Evolutionary conservation across 2,329 filamentous ascomycete species (phyloP).

Genomic region (Thermoascus crustaceus): DNA sequence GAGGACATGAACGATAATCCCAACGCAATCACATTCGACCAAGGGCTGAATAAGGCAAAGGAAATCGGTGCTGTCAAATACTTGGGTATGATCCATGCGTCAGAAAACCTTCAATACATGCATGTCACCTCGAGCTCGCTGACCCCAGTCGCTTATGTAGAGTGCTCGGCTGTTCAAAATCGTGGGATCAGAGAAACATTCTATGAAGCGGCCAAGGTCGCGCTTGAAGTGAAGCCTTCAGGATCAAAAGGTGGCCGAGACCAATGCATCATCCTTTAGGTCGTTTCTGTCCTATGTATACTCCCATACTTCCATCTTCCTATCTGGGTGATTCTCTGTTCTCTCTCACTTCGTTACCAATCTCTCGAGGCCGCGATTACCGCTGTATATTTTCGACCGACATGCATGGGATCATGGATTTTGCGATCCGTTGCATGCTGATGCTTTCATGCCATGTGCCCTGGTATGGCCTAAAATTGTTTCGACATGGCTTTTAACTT

Average conservation of each 20-base stretch:
- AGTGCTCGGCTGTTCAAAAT: constrained; percentile 98
- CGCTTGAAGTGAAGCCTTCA: constrained; percentile 50
- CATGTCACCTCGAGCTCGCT: not conserved
- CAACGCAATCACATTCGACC: constrained; percentile 71
- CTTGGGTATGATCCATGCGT: constrained; percentile 48
- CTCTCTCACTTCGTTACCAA: not conserved
- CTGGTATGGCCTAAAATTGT: too few species aligned
- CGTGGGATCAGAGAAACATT: constrained; percentile 97
- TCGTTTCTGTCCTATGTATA: not conserved
- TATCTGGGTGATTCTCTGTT: not conserved
- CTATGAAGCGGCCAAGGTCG: constrained; percentile 92
- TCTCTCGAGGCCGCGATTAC: too few species aligned
- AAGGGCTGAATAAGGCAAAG: constrained; percentile 82
- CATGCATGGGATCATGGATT: too few species aligned
- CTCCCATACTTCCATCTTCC: not conserved
- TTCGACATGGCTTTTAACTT: too few species aligned
- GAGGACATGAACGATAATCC: constrained; percentile 61
- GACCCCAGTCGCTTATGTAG: constrained; percentile 35
- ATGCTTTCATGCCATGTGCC: too few species aligned
- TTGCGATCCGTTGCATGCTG: too few species aligned
- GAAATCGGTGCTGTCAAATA: constrained; percentile 90
- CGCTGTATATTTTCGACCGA: too few species aligned
- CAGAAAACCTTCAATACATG: not conserved
- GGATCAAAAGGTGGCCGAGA: constrained; percentile 24
- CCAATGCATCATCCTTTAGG: constrained; percentile 30